A percentile compares a stretch with the other conserved stretches of the same genome.
phyloP scores from a whole-genome alignment of 1,139 yeast species.

The Blastobotrys persicus region DNA sequence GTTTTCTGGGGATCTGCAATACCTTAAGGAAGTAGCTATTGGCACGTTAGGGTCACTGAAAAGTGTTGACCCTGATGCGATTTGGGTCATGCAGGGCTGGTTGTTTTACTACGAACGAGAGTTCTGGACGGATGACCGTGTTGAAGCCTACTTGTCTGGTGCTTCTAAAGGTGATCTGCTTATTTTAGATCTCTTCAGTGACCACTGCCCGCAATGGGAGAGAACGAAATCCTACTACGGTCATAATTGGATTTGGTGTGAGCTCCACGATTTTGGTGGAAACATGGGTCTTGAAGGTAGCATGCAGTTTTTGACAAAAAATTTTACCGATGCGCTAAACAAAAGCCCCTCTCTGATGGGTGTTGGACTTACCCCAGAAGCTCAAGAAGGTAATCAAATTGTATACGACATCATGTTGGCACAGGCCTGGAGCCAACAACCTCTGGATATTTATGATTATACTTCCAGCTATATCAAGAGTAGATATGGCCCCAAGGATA shows the following conservation, averaged over 20 bases:
- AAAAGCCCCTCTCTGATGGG: constrained; percentile 17
- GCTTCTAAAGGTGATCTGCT: constrained; percentile 21
- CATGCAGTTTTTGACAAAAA: constrained; percentile 19
- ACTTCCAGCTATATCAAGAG: constrained; percentile 15
- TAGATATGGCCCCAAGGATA: constrained; percentile 19
- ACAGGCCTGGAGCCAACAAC: constrained; percentile 21
- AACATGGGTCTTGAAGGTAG: constrained; percentile 24
- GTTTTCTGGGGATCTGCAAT: constrained; percentile 16
- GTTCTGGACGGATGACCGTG: constrained; percentile 20
- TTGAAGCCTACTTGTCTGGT: constrained; percentile 23
- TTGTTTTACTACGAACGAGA: constrained; percentile 18
- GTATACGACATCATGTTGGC: constrained; percentile 21
- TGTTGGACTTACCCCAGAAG: constrained; percentile 24
- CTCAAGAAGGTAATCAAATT: constrained; percentile 24
- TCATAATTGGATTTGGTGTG: constrained; percentile 24
- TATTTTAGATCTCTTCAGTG: constrained; percentile 22
- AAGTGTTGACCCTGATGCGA: constrained; percentile 18
- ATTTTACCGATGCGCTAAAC: constrained; percentile 19
- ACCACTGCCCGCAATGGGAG: constrained; percentile 21
- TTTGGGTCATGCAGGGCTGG: constrained; percentile 26
- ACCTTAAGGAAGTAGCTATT: constrained; percentile 18
- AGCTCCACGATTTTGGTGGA: constrained; percentile 24
- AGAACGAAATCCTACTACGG: constrained; percentile 21
- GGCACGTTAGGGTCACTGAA: constrained; percentile 18
- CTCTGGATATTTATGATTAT: constrained; percentile 16